Base-by-base conservation (phyloP, 371 early-diverging fungal genomes). In the Lichtheimia ornata region DNA sequence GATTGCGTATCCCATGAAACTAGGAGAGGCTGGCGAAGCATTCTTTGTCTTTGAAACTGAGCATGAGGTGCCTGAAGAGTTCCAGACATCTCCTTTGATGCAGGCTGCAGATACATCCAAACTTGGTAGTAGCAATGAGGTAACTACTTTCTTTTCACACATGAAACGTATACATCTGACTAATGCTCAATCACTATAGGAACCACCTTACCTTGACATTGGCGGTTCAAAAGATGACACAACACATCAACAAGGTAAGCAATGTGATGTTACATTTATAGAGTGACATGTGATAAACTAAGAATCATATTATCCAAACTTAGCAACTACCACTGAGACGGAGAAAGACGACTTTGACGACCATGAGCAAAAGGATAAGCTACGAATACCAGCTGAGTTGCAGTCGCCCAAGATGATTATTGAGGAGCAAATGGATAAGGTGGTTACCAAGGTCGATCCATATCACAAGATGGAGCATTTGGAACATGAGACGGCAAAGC, bases 1-100 rank as follows among this genome's bases (percentile, higher is more conserved):
- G 0, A 85, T 88, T 15, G 88, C 92, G 63, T 84, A 94, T 64
- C 82, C 81, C 6, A 99, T 99, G 97, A 97, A 96, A 65, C 88
- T 99, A 3, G 98, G 98, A n/a, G 97, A 97, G 53, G 93, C 96
- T 24, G 99, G 99, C 14, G 99, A 99, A 73, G 95, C 97, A 2
- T 99, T 96, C 71, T 99, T 99, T 82, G 97, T 99, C 9, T 85
- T 94, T 51, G 93, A 94, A 70, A 87, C 94, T 12, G 91, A 92
- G 27, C 87, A 86, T 62, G 83, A 91, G 18, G 95, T 94, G 4
- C 94, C 96, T 13, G 85, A 88, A 59, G 95, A 95, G 66, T 92
- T 92, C 64, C 93, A 90, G 50, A 97, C 97, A 1, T 94, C 94
- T 11, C 97, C 97, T 5, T 85, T 97, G 52, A 83, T 89, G 47